phyloP scores from a whole-genome alignment of 2,329 filamentous ascomycete species.

The Epicoccum sorghinum region DNA sequence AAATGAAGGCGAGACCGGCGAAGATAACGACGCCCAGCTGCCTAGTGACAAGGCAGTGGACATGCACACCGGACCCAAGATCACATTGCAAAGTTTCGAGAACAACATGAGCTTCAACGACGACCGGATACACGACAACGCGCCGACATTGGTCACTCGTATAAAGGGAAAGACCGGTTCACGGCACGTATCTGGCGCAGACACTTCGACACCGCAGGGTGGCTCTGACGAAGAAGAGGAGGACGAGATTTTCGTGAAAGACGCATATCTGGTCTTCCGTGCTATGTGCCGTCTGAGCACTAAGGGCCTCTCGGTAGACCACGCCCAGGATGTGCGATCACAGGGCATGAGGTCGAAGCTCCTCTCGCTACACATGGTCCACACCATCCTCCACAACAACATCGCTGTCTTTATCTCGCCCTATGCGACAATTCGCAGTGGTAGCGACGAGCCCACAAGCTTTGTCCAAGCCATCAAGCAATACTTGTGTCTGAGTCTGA shows the following conservation, averaged over 20 bases:
- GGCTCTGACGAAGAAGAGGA: conserved; percentile 69
- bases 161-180: conserved; percentile 56
- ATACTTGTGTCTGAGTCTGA: conserved; percentile 93
- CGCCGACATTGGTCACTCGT: conserved; percentile 69
- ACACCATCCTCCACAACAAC: conserved; percentile 94
- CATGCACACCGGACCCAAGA: conserved; percentile 60
- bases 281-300: conserved; percentile 98
- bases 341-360: conserved; percentile 98
- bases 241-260: conserved; percentile 95
- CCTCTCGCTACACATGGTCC: conserved; percentile 92
- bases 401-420: conserved; percentile 89
- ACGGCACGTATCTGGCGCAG: conserved; percentile 53
- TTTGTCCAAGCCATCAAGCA: conserved; percentile 97
- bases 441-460: conserved; percentile 84
- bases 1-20: conserved; percentile 51
- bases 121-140: conserved; percentile 68
- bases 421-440: conserved; percentile 88
- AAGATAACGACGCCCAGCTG: conserved; percentile 43
- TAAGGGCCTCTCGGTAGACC: conserved; percentile 85
- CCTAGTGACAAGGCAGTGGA: conserved; percentile 54
- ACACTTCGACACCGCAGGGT: conserved; percentile 43
- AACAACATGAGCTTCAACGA: conserved; percentile 71
- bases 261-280: conserved; percentile 95
- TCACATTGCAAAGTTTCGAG: conserved; percentile 73
- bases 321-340: conserved; percentile 88